phyloP scores from a whole-genome alignment of 495 filamentous ascomycete species.

The Penicillium arizonense region DNA sequence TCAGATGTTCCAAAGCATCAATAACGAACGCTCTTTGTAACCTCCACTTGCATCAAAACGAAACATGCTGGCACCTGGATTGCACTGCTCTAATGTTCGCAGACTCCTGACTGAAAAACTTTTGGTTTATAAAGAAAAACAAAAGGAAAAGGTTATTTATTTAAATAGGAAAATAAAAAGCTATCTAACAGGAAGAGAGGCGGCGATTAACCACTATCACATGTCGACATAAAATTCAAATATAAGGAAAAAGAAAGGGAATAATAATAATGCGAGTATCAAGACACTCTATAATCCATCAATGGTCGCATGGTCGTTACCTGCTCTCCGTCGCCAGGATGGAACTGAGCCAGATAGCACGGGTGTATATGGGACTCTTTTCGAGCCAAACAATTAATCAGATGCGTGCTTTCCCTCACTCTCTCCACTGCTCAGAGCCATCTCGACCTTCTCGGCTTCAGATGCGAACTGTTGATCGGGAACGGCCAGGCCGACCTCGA shows the following conservation, averaged over 20 bases:
- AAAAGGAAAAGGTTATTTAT: no score
- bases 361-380: neutral
- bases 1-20: no score
- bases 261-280: slow-evolving; percentile 14
- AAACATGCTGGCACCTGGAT: no score
- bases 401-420: slow-evolving; percentile 21
- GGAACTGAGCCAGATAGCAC: slow-evolving; percentile 16
- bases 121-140: no score
- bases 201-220: slow-evolving; percentile 12
- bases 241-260: neutral
- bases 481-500: slow-evolving; percentile 29
- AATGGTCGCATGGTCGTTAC: slow-evolving; percentile 3
- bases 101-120: no score
- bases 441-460: slow-evolving; percentile 31
- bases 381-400: no score
- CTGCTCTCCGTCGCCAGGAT: slow-evolving; percentile 24
- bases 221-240: slow-evolving; percentile 6
- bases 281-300: slow-evolving; percentile 16
- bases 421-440: slow-evolving; percentile 28
- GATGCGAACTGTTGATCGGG: slow-evolving; percentile 12
- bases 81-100: no score
- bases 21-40: no score
- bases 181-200: slow-evolving; percentile 6
- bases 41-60: no score
- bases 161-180: slow-evolving; percentile 6